Base-by-base conservation (phyloP, 192 early-diverging fungal genomes). In the Chytriomyces sp. region DNA sequence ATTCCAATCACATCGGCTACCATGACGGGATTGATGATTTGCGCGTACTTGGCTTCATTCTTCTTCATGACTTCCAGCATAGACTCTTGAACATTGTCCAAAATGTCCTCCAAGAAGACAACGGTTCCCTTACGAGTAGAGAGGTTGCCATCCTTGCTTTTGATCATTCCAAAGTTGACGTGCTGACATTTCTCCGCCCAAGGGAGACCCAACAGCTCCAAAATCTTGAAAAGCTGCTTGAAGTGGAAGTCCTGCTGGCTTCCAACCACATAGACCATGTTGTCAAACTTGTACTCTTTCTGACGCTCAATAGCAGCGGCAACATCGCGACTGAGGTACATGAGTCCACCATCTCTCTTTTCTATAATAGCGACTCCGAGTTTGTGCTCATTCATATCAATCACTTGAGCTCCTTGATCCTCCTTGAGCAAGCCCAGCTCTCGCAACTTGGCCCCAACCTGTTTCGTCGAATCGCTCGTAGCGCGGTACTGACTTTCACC, bases 251-350 rank as follows among this genome's bases (percentile, higher is more conserved):
- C 91, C 80, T 99, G 98, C 65, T 93, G 91, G 39, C 89, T 89
- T 60, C 90, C 90, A 19, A 98, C 91, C 53, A 98, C 90, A 69
- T 99, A 99, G 77, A 93, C 86, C 85, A 96, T 91, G 74, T 91
- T 88, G 80, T 98, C 93, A 81, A 94, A 97, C 59, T 93, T 81
- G 79, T 92, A 94, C 58, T 83, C 88, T 56, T 92, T 91, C 64
- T 92, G 88, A 76, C 98, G 93, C 80, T 93, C 88, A 59, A 92
- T 88, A 58, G 94, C 94, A 40, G 95, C 96, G 64, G 96, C 98
- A 78, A 99, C 92, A 80, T 99, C 96, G 65, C 95, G 93, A 49
- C 96, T 95, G 31, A 96, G 84, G 76, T 99, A 99, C 26, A 98
- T 86, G 1, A 95, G 90, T 4, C 93, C 92, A 53, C 96, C 96